phyloP scores from a whole-genome alignment of 805 yeast species.

The Lipomyces mesembrius region DNA sequence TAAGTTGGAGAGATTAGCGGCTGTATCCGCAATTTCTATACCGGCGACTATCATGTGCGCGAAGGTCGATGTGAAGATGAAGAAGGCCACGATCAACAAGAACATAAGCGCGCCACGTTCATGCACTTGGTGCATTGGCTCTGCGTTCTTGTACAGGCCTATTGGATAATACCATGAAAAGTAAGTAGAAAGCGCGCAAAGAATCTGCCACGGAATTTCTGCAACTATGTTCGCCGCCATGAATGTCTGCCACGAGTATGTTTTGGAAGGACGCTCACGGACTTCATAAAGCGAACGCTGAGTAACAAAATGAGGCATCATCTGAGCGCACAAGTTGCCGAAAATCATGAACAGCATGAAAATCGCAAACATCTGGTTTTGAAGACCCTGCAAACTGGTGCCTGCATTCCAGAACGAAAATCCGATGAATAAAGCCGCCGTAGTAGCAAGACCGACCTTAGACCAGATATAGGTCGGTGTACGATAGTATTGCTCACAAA shows the following conservation, averaged over 20 bases:
- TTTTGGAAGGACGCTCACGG: slow-evolving; percentile 73
- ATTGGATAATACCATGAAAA: slow-evolving; percentile 65
- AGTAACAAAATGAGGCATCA: slow-evolving; percentile 62
- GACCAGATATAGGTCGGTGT: slow-evolving; percentile 63
- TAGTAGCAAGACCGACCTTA: slow-evolving; percentile 56
- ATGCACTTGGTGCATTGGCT: slow-evolving; percentile 49
- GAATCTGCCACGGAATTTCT: slow-evolving; percentile 67
- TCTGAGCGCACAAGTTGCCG: slow-evolving; percentile 64
- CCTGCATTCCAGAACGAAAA: slow-evolving; percentile 70
- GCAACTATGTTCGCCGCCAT: slow-evolving; percentile 64
- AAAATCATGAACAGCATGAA: slow-evolving; percentile 68
- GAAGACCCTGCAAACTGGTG: slow-evolving; percentile 67
- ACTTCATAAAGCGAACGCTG: slow-evolving; percentile 73
- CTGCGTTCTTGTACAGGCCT: slow-evolving; percentile 58
- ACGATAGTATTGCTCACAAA: slow-evolving; percentile 65
- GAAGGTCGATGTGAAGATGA: slow-evolving; percentile 56
- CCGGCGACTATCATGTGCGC: slow-evolving; percentile 55
- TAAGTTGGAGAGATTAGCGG: slow-evolving; percentile 43
- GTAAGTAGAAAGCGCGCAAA: slow-evolving; percentile 62
- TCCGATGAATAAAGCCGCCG: slow-evolving; percentile 65
- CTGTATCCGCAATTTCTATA: slow-evolving; percentile 40
- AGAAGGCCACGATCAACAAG: slow-evolving; percentile 34
- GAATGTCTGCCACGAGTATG: slow-evolving; percentile 69
- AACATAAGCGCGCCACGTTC: slow-evolving; percentile 56
- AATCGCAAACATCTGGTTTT: slow-evolving; percentile 78